These are phyloP conservation scores for Rhododendron simsii DNA, from an alignment of 148 eudicot genomes.

Conservation along the genomic window DNA sequence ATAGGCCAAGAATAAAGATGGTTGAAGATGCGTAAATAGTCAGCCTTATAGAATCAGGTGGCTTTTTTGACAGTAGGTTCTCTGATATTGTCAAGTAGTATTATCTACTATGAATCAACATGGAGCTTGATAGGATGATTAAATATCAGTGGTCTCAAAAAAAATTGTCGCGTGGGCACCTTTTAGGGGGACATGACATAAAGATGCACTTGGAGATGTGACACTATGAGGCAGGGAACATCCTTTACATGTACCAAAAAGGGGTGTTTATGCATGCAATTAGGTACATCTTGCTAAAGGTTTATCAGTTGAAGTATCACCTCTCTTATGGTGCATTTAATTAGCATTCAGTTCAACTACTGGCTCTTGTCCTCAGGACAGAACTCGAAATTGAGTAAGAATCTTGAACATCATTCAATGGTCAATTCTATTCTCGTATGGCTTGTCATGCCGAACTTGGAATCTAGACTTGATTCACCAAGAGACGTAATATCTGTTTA, in stretches of 20 bases:
- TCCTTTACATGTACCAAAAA: background rate
- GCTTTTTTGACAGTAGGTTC: background rate
- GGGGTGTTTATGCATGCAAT: background rate
- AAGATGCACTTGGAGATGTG: background rate
- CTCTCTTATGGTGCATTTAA: background rate
- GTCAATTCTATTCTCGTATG: background rate
- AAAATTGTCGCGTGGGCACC: background rate
- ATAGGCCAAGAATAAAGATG: background rate
- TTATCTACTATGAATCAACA: background rate
- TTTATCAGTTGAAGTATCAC: background rate
- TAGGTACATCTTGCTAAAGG: too few relatives aligned
- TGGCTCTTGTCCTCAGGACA: background rate
- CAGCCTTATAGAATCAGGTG: background rate
- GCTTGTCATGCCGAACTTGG: background rate
- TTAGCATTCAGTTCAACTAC: background rate
- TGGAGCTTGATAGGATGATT: background rate
- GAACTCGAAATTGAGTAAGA: background rate
- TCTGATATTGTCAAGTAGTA: background rate
- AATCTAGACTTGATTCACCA: background rate
- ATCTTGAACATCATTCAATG: background rate
- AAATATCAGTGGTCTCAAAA: background rate
- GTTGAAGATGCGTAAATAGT: background rate
- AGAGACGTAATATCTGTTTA: background rate
- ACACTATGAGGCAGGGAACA: background rate
- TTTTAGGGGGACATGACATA: background rate